Evolutionary conservation across 2,329 filamentous ascomycete species (phyloP), one percentile per base, ranked within the genome.

Genomic region (Clonostachys byssicola): DNA sequence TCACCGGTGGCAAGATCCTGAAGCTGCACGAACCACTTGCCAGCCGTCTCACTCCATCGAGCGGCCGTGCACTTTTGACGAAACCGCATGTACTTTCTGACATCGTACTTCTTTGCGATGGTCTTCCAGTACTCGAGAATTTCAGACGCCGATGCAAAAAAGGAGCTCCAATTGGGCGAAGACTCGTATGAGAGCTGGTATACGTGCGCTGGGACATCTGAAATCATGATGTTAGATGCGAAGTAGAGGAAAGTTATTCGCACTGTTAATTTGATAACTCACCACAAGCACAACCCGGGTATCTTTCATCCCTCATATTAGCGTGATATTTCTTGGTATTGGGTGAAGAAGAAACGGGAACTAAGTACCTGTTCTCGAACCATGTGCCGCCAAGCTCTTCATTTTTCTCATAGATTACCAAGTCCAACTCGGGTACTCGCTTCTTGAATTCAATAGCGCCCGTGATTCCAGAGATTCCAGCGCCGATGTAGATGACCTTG

Each of bases 371-470:
- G 34, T 45, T 45, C 18, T 46, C 38, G 13, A 41, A 36, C 44
- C 44, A 46, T 14, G 44, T 46, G 6, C 44, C 44, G 9, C 36
- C 36, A 23, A 46, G 23, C 13, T 46, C 44, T 9, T 17, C 16
- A 34, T 46, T 46, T 39, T 46, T 46, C 38, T 46, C 44, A 38
- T 45, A 45, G 10, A 35, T 35, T 33, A 44, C 43, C 10, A 44
- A 23, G 6, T 44, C 43, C 23, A 30, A 30, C 23, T 10, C 23
- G 3, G 23, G 23, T 30, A 30, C 23, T 13, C 20, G 12, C 23
- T 43, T 43, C 16, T 33, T 16, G 20, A 43, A 43, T 33, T 43
- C 41, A 33, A 43, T 92, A 30, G 64, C 56, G 46, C 92, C 75
- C 52, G 92, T 89, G 46, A 43, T 43, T 13, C 41, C 41, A 14